phyloP scores from a whole-genome alignment of 2,329 filamentous ascomycete species.

The Colletotrichum sp. region DNA sequence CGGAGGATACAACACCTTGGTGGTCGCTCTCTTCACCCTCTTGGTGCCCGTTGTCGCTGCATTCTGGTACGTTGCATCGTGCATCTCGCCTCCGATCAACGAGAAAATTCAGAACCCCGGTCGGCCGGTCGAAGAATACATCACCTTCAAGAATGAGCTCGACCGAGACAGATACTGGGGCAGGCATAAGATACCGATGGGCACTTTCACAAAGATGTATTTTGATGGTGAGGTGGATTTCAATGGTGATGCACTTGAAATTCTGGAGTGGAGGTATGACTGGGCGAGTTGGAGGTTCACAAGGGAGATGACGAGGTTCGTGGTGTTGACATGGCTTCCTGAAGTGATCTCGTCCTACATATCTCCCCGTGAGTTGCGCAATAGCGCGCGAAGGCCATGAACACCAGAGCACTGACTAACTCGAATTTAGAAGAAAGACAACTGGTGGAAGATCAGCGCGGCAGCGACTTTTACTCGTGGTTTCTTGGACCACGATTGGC shows the following conservation, averaged over 20 bases:
- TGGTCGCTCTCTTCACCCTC: constrained; percentile 77
- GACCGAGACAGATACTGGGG: constrained; percentile 67
- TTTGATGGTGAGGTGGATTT: constrained; percentile 87
- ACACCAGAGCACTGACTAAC: not conserved
- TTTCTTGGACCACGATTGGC: constrained; percentile 93
- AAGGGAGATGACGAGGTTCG: constrained; percentile 75
- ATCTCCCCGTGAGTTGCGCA: constrained; percentile 67
- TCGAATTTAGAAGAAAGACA: not conserved
- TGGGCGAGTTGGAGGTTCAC: constrained; percentile 91
- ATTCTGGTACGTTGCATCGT: constrained; percentile 79
- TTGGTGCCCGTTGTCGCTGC: constrained; percentile 71
- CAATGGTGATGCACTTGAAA: constrained; percentile 82
- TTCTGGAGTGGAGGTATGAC: constrained; percentile 85
- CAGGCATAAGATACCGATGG: constrained; percentile 76
- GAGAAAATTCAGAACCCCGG: constrained; percentile 82
- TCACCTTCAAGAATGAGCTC: constrained; percentile 66
- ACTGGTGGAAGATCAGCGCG: constrained; percentile 47
- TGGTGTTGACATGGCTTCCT: constrained; percentile 79
- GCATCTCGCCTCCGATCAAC: constrained; percentile 79
- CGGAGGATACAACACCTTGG: constrained; percentile 78
- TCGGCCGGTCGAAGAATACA: constrained; percentile 81
- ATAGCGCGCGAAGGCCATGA: not conserved
- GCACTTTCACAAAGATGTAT: constrained; percentile 92
- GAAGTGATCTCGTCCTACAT: constrained; percentile 76
- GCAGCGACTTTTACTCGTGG: constrained; percentile 92